Conservation (phyloP, 1,284 basidiomycete genomes). For the Marasmius sp. region DNA sequence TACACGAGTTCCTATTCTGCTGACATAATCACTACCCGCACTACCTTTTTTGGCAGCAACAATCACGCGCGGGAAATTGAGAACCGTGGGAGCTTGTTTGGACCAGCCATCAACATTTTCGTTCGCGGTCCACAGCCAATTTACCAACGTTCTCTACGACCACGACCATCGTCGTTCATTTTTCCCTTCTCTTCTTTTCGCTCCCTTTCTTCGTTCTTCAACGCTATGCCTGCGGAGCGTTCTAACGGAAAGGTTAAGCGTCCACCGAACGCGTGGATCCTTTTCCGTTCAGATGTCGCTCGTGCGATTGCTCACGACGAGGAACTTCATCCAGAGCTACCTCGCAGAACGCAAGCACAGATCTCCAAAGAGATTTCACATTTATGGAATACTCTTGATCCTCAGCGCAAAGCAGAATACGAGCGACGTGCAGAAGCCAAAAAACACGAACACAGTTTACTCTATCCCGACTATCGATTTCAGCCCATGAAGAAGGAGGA, state of each 20-base stretch:
- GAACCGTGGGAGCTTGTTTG: too few species aligned
- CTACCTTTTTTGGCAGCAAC: too few species aligned
- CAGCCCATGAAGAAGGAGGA: slow-evolving; percentile 68
- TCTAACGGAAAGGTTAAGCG: slow-evolving; percentile 49
- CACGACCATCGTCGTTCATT: neutral
- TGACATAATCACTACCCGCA: too few species aligned
- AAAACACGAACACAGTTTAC: slow-evolving; percentile 64
- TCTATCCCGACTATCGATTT: slow-evolving; percentile 76
- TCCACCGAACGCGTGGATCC: slow-evolving; percentile 89
- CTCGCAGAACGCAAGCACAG: slow-evolving; percentile 62
- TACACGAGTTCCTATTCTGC: too few species aligned
- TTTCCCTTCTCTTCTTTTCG: neutral
- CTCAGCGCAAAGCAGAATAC: slow-evolving; percentile 56
- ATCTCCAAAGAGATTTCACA: slow-evolving; percentile 70
- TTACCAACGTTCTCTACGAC: neutral
- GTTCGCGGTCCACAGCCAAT: neutral
- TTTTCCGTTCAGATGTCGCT: slow-evolving; percentile 79
- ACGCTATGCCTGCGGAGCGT: neutral
- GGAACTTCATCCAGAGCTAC: slow-evolving; percentile 27
- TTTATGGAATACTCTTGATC: slow-evolving; percentile 68
- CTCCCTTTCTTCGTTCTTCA: neutral
- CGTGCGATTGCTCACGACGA: slow-evolving; percentile 34
- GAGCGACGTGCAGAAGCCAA: slow-evolving; percentile 67
- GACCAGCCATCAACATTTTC: neutral
- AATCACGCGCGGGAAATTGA: too few species aligned